Base-by-base conservation (phyloP, 768 basidiomycete genomes). In the Trametes gibbosa region DNA sequence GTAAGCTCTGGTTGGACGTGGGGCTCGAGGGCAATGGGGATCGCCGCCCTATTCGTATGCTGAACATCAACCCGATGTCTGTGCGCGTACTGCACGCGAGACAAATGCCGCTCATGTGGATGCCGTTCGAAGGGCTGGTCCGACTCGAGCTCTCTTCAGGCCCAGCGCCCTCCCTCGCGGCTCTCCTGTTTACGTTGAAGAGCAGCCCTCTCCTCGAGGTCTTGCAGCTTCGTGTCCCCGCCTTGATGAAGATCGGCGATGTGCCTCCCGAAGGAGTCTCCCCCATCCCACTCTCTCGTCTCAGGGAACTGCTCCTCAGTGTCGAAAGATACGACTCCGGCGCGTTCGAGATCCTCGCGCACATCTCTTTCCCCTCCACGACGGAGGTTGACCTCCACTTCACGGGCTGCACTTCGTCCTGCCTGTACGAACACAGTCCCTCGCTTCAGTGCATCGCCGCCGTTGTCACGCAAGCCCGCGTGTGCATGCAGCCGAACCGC, bases 1-100 rank as follows among this genome's bases (percentile, higher is more conserved):
- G 37, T 29, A 58, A 58, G 41, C 40, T 58, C 9, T 58, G 56
- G 56, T 12, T 58, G 13, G 49, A 58, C 21, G 9, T 2, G 3
- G 25, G 21, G 9, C 19, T 7, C 4, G 16, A 23, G 3, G 14
- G 3, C n/a, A 1, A 19, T 6, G 5, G 1, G 0, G 32, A 5
- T 29, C 17, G 8, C 12, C 8, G 27, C 16, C 40, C 27, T 14
- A 45, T 35, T 41, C 24, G 41, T 16, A 13, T 58, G 9, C 25
- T 45, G 23, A 50, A 51, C 41, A 10, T 23, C 48, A 46, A 45
- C 16, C 21, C 50, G 19, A 21, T 42, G n/a, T 50, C 56, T 8
- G 29, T 58, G 21, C 56, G 56, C 23, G 41, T 51, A 14, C 14
- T 58, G 8, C 56, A 51, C 13, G 41, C 32, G 32, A 24, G 24